Evolutionary conservation across 768 basidiomycete genomes (phyloP).

Genomic region (Terana coerulea): DNA sequence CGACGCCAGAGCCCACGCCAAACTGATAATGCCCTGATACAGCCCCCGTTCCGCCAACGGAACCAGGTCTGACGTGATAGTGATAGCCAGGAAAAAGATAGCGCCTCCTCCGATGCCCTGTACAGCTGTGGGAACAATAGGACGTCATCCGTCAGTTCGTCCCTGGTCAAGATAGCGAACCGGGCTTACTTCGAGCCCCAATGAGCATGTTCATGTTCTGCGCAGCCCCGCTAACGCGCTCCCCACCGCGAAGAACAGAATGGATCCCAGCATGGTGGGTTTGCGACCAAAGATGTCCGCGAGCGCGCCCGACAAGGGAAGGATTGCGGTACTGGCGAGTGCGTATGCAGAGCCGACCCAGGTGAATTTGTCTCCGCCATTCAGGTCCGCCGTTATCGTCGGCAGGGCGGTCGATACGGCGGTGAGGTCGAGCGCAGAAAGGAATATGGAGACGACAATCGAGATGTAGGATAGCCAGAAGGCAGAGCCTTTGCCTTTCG

Average conservation of each 20-base stretch:
- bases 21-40: conserved; percentile 25
- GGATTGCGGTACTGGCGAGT: conserved; percentile 36
- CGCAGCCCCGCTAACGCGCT: conserved; percentile 40
- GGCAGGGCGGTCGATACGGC: conserved; percentile 40
- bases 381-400: conserved; percentile 35
- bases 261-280: conserved; percentile 27
- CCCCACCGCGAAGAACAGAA: conserved; percentile 38
- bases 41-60: conserved; percentile 34
- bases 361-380: conserved; percentile 33
- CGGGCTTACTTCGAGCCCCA: conserved; percentile 32
- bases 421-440: conserved; percentile 24
- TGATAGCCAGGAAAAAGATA: conserved; percentile 25
- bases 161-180: neutral
- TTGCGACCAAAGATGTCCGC: conserved; percentile 38
- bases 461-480: conserved; percentile 23
- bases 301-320: conserved; percentile 37
- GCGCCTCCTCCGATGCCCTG: conserved; percentile 33
- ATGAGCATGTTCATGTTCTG: conserved; percentile 39
- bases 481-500: conserved; percentile 9
- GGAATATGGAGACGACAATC: conserved; percentile 18
- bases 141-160: neutral
- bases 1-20: conserved; percentile 18
- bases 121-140: conserved; percentile 17
- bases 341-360: conserved; percentile 47
- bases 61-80: conserved; percentile 35